These are phyloP conservation scores for Scorias spongiosa DNA, from an alignment of 2,329 filamentous ascomycete species.

Conservation along the genomic window DNA sequence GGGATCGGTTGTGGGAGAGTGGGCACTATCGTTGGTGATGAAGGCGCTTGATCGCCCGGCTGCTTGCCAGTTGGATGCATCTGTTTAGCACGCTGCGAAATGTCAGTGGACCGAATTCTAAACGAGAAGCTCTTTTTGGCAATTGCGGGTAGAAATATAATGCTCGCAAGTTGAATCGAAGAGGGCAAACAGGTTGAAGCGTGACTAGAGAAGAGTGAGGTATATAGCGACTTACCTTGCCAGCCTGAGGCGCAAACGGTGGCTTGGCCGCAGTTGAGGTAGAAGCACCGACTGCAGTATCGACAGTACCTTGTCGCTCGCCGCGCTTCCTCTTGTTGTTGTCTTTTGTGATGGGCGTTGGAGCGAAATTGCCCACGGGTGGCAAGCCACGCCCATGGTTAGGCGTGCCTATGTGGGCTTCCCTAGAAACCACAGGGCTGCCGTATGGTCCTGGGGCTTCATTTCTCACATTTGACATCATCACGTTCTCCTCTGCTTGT, in stretches of 20 bases:
- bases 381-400: slow-evolving; percentile 42
- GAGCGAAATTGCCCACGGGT: slow-evolving; percentile 87
- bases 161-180: too few relatives aligned
- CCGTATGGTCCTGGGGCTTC: slow-evolving; percentile 28
- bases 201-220: too few relatives aligned
- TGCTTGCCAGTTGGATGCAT: slow-evolving; percentile 35
- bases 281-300: slow-evolving; percentile 21
- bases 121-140: too few relatives aligned
- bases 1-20: slow-evolving; percentile 75
- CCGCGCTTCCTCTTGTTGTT: slow-evolving; percentile 65
- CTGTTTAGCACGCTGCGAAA: slow-evolving; percentile 54
- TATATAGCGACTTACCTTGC: slow-evolving; percentile 33
- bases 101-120: too few relatives aligned
- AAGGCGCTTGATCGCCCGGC: slow-evolving; percentile 27
- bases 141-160: too few relatives aligned
- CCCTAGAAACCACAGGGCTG: slow-evolving; percentile 21
- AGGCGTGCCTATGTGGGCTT: slow-evolving; percentile 23
- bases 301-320: slow-evolving; percentile 39
- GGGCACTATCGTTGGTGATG: slow-evolving; percentile 80
- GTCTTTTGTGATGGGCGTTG: slow-evolving; percentile 66
- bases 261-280: slow-evolving; percentile 12
- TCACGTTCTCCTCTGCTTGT: slow-evolving; percentile 50
- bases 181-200: too few relatives aligned
- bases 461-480: slow-evolving; percentile 49
- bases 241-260: slow-evolving; percentile 16